These are phyloP conservation scores for Talaromyces sp. DNA, from an alignment of 2,329 filamentous ascomycete genomes.

Conservation along the genomic window DNA sequence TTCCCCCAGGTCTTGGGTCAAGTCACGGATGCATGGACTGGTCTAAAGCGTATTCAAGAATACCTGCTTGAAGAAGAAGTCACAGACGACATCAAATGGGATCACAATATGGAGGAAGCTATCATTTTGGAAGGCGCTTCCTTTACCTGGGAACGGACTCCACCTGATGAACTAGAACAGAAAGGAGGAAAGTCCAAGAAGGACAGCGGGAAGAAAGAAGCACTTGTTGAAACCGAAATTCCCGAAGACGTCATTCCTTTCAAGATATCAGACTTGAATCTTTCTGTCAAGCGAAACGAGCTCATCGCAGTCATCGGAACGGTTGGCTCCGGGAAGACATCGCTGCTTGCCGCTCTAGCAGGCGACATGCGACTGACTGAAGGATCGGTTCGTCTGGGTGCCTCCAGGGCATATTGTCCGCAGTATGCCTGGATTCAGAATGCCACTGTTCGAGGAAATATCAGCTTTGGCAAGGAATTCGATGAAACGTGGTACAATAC, in stretches of 20 bases:
- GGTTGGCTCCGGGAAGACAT: slow-evolving; percentile 83
- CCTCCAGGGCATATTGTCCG: slow-evolving; percentile 83
- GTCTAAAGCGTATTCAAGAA: slow-evolving; percentile 79
- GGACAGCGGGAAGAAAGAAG: slow-evolving; percentile 24
- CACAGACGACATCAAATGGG: slow-evolving; percentile 65
- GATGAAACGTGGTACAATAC: slow-evolving; percentile 75
- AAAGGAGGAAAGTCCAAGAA: slow-evolving; percentile 13
- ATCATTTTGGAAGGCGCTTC: slow-evolving; percentile 69
- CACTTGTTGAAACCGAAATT: slow-evolving; percentile 22
- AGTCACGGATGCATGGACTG: slow-evolving; percentile 84
- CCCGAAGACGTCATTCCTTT: slow-evolving; percentile 37
- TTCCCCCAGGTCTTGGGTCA: slow-evolving; percentile 86
- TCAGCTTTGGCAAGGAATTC: slow-evolving; percentile 79
- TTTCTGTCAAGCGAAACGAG: slow-evolving; percentile 40
- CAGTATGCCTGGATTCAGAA: slow-evolving; percentile 99
- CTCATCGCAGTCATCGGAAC: slow-evolving; percentile 61
- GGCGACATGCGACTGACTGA: slow-evolving; percentile 77
- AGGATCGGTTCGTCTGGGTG: slow-evolving; percentile 86
- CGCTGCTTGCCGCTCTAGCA: slow-evolving; percentile 80
- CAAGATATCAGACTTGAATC: slow-evolving; percentile 39
- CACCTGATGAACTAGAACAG: slow-evolving; percentile 22
- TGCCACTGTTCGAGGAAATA: slow-evolving; percentile 80
- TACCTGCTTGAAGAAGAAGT: slow-evolving; percentile 85
- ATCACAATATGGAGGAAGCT: slow-evolving; percentile 53
- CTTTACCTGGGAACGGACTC: slow-evolving; percentile 78